These are phyloP conservation scores for Ambrosia trifida DNA, from an alignment of 129 eudicot species.

Conservation along the genomic window DNA sequence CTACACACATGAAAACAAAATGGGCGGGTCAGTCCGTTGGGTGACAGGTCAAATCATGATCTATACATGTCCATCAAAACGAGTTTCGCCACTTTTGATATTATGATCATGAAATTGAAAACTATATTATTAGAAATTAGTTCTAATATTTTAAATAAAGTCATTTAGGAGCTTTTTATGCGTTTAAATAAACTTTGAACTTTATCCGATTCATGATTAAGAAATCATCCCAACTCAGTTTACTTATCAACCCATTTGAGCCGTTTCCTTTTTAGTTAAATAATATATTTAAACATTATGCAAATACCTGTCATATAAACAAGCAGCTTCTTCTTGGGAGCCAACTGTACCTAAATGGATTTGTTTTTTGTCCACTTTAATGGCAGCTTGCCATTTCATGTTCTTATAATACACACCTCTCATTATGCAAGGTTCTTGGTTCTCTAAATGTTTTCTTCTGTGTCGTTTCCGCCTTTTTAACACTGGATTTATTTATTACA, in stretches of 20 bases:
- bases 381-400: constrained; percentile 99
- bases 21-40: not conserved
- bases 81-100: not conserved
- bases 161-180: not conserved
- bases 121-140: not conserved
- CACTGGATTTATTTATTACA: constrained; percentile 37
- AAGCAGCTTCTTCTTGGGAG: constrained; percentile 93
- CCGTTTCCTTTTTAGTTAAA: not conserved
- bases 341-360: constrained; percentile 99
- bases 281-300: not conserved
- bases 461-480: constrained; percentile 86
- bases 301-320: constrained; percentile 87
- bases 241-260: not conserved
- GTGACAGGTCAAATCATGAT: not conserved
- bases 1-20: constrained; percentile 36
- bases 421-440: constrained; percentile 80
- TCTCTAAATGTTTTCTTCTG: constrained; percentile 73
- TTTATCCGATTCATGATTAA: too few species aligned
- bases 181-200: not conserved
- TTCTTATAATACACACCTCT: constrained; percentile 95
- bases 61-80: not conserved
- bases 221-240: too few species aligned
- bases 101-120: not conserved
- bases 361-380: constrained; percentile 97
- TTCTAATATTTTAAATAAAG: not conserved